These are phyloP conservation scores for Stromatinia cepivora DNA, from an alignment of 2,329 filamentous ascomycete species.

Conservation along the genomic window DNA sequence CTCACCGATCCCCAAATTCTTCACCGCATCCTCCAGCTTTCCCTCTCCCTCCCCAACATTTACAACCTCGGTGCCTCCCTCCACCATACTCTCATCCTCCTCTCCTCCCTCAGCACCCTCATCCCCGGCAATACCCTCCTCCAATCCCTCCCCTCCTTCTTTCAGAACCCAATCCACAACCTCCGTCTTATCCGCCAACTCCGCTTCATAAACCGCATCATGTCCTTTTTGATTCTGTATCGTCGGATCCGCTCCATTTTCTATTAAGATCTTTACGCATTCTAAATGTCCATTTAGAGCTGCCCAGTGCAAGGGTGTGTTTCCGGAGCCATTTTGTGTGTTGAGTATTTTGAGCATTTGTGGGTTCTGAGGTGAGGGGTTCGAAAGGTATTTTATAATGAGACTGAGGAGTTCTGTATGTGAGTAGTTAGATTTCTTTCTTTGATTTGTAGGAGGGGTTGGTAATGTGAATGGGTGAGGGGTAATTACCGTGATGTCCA, in stretches of 20 bases:
- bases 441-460: no score
- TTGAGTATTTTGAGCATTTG: slow-evolving; percentile 57
- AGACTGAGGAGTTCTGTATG: slow-evolving; percentile 41
- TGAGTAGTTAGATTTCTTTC: not conserved
- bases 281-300: slow-evolving; percentile 84
- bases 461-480: not conserved
- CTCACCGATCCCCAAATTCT: not conserved
- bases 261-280: slow-evolving; percentile 74
- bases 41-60: slow-evolving; percentile 9
- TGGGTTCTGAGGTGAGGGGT: slow-evolving; percentile 37
- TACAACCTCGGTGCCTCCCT: slow-evolving; percentile 21
- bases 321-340: slow-evolving; percentile 75
- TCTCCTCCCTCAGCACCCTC: slow-evolving; percentile 26
- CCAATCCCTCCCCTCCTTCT: slow-evolving; percentile 43
- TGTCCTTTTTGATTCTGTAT: slow-evolving; percentile 83
- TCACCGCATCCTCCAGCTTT: slow-evolving; percentile 7
- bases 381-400: slow-evolving; percentile 44
- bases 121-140: slow-evolving; percentile 40
- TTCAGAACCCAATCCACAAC: slow-evolving; percentile 57
- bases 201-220: slow-evolving; percentile 72
- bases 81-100: slow-evolving; percentile 29
- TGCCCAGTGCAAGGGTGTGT: slow-evolving; percentile 93
- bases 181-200: slow-evolving; percentile 66
- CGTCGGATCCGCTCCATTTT: slow-evolving; percentile 73
- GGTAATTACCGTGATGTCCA: slow-evolving; percentile 69